Evolutionary conservation across 129 eudicot species (phyloP), one percentile per base, ranked within the genome.

Genomic region (Saposhnikovia divaricata): DNA sequence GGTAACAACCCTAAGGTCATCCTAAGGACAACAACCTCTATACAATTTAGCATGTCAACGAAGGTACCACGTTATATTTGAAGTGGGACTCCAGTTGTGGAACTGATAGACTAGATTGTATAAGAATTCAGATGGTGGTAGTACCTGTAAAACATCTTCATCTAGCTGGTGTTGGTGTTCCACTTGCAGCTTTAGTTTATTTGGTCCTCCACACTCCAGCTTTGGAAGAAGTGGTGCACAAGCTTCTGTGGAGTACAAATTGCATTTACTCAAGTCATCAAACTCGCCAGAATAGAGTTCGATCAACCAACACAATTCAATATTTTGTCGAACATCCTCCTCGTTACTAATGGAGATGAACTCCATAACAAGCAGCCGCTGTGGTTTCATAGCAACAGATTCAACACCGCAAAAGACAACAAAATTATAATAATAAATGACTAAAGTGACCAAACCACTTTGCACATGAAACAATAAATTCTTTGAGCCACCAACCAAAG

Each of bases 291-390:
- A 77, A 80, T 92, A 94, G 13, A 91, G 83, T 87, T 92, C 97
- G 71, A 90, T 92, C 5, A 82, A 79, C 96, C 96, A 94, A 53
- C 81, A 70, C 82, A 84, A 5, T 18, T 39, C 79, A 81, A 61
- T 63, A 61, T 63, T 76, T 80, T 72, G 77, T 16, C 71, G 80
- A 65, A 46, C 80, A 70, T 86, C 90, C 80, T 86, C 90, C 79
- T 89, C 84, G 66, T 38, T 74, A 65, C 57, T 70, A 43, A 87
- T 79, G 16, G 97, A 90, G n/a, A 91, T 86, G 71, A 94, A 84
- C 83, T 89, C 93, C 63, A 91, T 84, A 75, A 94, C 89, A 79
- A 94, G 97, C 85, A 91, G 80, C 81, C 97, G 85, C 98, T 93
- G 96, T 85, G 76, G 74, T 81, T 74, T 57, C 80, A 57, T 61